Evolutionary conservation across 805 yeast genomes (phyloP), one percentile per base, ranked within the genome.

Genomic region (Jamesozyma piceae): DNA sequence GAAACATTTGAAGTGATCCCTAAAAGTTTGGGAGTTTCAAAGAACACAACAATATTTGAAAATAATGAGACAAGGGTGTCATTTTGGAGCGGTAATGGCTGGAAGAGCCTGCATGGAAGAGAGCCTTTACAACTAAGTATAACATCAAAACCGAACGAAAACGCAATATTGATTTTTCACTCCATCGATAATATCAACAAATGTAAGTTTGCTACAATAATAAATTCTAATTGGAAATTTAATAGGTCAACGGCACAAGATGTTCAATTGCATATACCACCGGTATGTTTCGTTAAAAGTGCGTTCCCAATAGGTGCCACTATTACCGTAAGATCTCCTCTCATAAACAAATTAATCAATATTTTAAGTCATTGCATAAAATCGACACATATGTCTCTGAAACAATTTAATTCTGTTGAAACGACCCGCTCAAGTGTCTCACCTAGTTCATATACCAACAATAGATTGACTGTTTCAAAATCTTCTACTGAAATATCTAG

Each of bases 181-280:
- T 42, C 43, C 10, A 43, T 46, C 9, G 37, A 35, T 20, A 45
- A 43, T 26, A 40, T 39, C 3, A 15, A 35, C 3, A 38, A 39
- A 13, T 38, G 44, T 29, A 48, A 47, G 24, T 31, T 53, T 18
- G 49, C 51, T 20, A 48, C 52, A 2, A 27, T 33, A 4, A 41
- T 58, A 1, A 35, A 52, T 3, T 15, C 46, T 2, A 43, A 38
- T 15, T 55, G 60, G 56, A 53, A 46, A 32, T 40, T 44, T 19
- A 35, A 43, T 4, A 52, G 49, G 36, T 46, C 58, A 2, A 49
- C 61, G 2, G 63, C 62, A 4, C 57, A 52, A 39, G 63, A 58
- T 47, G 39, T 57, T 34, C 63, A 58, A 35, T 24, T 57, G 4
- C 34, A 47, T 8, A 40, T 57, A 6, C 51, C 55, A 1, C 6